A percentile compares a stretch with the other conserved stretches of the same genome.
Evolutionary conservation across 768 basidiomycete genomes (phyloP).

Genomic region (Rhizopogon vesiculosus): DNA sequence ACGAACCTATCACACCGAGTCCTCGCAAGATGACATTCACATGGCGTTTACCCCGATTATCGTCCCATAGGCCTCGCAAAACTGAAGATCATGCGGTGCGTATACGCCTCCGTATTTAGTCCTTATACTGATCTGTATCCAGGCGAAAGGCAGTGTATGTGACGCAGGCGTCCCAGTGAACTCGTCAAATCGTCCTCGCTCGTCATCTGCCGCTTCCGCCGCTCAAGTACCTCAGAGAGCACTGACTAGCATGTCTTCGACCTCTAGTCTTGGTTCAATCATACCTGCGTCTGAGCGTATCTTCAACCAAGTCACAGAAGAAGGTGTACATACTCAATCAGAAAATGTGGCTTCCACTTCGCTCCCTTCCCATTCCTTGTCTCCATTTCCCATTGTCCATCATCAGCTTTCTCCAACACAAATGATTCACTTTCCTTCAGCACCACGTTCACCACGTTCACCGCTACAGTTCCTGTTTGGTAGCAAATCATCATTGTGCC

Average conservation of each 20-base stretch:
- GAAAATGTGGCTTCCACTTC: neutral
- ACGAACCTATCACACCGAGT: constrained; percentile 9
- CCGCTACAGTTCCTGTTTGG: constrained; percentile 6
- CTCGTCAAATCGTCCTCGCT: neutral
- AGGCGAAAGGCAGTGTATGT: neutral
- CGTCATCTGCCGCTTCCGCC: constrained; percentile 1
- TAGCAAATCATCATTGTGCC: constrained; percentile 2
- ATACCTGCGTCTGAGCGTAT: constrained; percentile 20
- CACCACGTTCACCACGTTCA: constrained; percentile 4
- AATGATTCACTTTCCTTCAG: neutral
- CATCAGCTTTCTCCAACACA: neutral
- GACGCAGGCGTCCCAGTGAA: neutral
- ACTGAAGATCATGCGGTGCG: constrained; percentile 13
- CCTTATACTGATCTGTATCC: neutral
- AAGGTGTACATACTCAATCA: constrained; percentile 6
- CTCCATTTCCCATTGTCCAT: constrained; percentile 1
- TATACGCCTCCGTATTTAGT: neutral
- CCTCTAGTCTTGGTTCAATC: constrained; percentile 26
- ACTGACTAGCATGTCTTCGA: constrained; percentile 18
- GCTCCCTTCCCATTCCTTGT: constrained; percentile 2
- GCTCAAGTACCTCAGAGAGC: neutral
- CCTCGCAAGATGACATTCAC: constrained; percentile 21
- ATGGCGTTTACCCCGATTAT: constrained; percentile 25
- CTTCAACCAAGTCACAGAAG: constrained; percentile 13
- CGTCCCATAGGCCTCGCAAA: constrained; percentile 15